Percentiles rank a stretch among this genome's conserved stretches.
Evolutionary conservation across 2,329 filamentous ascomycete species (phyloP).

Genomic region (Alternaria brassicicola): DNA sequence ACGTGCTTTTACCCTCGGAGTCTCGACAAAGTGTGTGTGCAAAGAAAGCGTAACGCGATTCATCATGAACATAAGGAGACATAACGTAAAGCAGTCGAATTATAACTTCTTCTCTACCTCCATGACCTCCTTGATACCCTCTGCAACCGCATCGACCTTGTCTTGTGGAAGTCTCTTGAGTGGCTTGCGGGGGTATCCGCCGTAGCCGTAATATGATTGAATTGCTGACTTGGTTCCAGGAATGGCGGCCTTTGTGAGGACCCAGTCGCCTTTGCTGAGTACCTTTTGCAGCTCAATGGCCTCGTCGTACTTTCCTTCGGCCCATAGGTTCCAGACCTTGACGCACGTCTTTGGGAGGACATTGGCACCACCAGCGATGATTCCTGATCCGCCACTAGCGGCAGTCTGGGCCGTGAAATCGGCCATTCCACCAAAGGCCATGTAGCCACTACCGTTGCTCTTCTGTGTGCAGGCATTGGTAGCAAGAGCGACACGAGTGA

Average conservation of each 20-base stretch:
- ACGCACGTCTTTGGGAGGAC: slow-evolving; percentile 83
- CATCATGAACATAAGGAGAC: slow-evolving; percentile 4
- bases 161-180: slow-evolving; percentile 69
- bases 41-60: neutral
- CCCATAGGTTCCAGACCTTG: slow-evolving; percentile 77
- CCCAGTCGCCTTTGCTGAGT: slow-evolving; percentile 82
- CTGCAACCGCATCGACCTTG: slow-evolving; percentile 53
- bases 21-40: slow-evolving; percentile 6
- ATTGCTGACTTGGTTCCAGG: slow-evolving; percentile 86
- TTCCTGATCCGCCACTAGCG: slow-evolving; percentile 77
- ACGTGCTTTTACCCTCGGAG: slow-evolving; percentile 12
- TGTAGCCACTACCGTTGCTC: slow-evolving; percentile 62
- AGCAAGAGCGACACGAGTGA: slow-evolving; percentile 78
- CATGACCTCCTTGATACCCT: slow-evolving; percentile 64
- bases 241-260: slow-evolving; percentile 79
- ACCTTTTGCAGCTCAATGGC: slow-evolving; percentile 76
- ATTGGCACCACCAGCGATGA: slow-evolving; percentile 86
- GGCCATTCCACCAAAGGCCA: slow-evolving; percentile 86
- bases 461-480: slow-evolving; percentile 72
- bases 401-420: slow-evolving; percentile 87
- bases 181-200: slow-evolving; percentile 74
- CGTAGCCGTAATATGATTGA: slow-evolving; percentile 81
- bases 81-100: slow-evolving; percentile 6
- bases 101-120: slow-evolving; percentile 62
- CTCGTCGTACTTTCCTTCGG: slow-evolving; percentile 74